Conservation (phyloP, 176 grass and related monocot genomes). For the Thalia dealbata region DNA sequence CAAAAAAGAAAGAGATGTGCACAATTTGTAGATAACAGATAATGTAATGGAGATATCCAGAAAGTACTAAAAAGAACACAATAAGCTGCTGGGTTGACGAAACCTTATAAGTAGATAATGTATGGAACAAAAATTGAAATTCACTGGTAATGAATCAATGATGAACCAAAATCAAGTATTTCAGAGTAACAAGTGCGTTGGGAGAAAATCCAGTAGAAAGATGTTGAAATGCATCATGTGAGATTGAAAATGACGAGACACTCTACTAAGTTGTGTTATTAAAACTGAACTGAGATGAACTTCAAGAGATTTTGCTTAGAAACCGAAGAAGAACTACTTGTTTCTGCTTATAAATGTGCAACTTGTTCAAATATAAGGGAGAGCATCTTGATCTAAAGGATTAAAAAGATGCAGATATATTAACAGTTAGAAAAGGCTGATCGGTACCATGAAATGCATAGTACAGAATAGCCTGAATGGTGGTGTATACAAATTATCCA, state of each 20-base stretch:
- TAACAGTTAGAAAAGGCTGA: background rate
- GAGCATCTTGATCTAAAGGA: background rate
- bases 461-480: too few species aligned
- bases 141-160: too few species aligned
- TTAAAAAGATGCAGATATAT: background rate
- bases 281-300: background rate
- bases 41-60: background rate
- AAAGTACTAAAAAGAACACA: background rate
- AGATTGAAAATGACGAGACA: background rate
- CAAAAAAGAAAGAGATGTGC: background rate
- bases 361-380: background rate
- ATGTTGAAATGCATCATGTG: background rate
- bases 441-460: background rate
- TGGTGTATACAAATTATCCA: too few species aligned
- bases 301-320: background rate
- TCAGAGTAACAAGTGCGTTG: background rate
- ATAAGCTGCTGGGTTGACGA: background rate
- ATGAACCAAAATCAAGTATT: too few species aligned
- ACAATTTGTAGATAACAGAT: too few species aligned
- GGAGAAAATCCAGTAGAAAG: background rate
- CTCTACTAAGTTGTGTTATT: background rate
- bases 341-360: background rate
- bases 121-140: too few species aligned
- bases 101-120: too few species aligned
- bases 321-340: background rate